A percentile compares a stretch with the other conserved stretches of the same genome.
Conservation (phyloP, 345 rosid genomes). For the Cardamine resedifolia region DNA sequence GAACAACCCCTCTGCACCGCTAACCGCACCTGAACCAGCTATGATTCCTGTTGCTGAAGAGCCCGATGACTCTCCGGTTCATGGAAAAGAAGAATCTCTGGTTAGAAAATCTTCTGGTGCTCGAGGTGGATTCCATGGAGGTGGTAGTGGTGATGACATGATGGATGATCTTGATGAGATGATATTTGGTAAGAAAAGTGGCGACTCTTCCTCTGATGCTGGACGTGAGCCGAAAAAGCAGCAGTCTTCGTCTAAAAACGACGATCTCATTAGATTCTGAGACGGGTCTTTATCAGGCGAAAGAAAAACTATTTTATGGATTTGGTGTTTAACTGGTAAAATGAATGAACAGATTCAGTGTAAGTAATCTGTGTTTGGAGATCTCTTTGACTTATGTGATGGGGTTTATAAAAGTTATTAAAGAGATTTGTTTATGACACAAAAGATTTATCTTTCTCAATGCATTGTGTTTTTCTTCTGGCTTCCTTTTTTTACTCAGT, state of each 20-base stretch:
- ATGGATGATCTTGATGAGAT: conserved; percentile 99
- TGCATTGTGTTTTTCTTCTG: neutral
- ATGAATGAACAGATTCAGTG: conserved; percentile 16
- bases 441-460: neutral
- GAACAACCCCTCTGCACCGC: conserved; percentile 52
- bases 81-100: conserved; percentile 62
- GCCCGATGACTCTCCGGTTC: conserved; percentile 68
- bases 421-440: conserved; percentile 8
- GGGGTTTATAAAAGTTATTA: conserved; percentile 11
- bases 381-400: conserved; percentile 24
- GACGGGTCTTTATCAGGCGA: neutral
- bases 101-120: conserved; percentile 70
- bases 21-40: conserved; percentile 66
- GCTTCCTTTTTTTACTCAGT: neutral
- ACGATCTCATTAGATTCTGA: conserved; percentile 80
- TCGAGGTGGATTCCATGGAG: conserved; percentile 48
- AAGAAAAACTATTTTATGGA: conserved; percentile 4
- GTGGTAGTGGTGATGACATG: conserved; percentile 78
- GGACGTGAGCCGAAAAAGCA: conserved; percentile 59
- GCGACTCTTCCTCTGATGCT: conserved; percentile 40
- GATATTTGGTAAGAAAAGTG: conserved; percentile 94
- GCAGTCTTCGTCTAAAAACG: conserved; percentile 64
- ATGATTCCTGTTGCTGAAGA: conserved; percentile 92
- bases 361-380: conserved; percentile 34
- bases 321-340: conserved; percentile 26